Conservation (phyloP, 2,329 filamentous ascomycete genomes). For the Beauveria rudraprayagi region DNA sequence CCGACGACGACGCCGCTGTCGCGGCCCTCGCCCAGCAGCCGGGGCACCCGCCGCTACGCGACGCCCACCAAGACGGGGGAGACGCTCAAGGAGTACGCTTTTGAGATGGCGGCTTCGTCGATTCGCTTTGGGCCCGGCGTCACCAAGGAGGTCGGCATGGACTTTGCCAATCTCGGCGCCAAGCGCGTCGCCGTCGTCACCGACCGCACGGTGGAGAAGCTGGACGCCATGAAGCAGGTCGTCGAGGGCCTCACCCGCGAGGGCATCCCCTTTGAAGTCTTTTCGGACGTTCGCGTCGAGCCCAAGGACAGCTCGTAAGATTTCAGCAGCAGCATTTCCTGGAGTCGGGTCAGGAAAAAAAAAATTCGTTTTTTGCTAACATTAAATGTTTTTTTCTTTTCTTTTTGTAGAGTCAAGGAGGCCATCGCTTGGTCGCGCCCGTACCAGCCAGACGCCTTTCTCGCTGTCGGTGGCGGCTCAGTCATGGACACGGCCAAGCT, state of each 20-base stretch:
- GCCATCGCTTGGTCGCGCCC: conserved; percentile 82
- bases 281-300: conserved; percentile 72
- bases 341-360: too few species aligned
- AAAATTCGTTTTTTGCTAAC: background rate
- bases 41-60: conserved; percentile 48
- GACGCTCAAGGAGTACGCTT: conserved; percentile 86
- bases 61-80: conserved; percentile 54
- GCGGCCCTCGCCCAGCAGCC: conserved; percentile 28
- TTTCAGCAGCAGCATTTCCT: background rate
- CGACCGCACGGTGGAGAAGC: conserved; percentile 68
- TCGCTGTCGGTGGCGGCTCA: conserved; percentile 82
- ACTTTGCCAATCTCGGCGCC: conserved; percentile 83
- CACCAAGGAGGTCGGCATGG: conserved; percentile 96
- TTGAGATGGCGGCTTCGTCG: conserved; percentile 94
- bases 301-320: conserved; percentile 87
- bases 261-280: conserved; percentile 74
- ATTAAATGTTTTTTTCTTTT: background rate
- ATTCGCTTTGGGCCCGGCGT: conserved; percentile 91
- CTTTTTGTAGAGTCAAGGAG: conserved; percentile 59
- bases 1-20: conserved; percentile 52
- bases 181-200: conserved; percentile 89
- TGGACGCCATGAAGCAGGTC: conserved; percentile 86
- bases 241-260: conserved; percentile 70
- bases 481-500: conserved; percentile 98
- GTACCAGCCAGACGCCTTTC: conserved; percentile 76